Base-by-base conservation (phyloP, 1,139 yeast genomes). In the Diutina rugosa region DNA sequence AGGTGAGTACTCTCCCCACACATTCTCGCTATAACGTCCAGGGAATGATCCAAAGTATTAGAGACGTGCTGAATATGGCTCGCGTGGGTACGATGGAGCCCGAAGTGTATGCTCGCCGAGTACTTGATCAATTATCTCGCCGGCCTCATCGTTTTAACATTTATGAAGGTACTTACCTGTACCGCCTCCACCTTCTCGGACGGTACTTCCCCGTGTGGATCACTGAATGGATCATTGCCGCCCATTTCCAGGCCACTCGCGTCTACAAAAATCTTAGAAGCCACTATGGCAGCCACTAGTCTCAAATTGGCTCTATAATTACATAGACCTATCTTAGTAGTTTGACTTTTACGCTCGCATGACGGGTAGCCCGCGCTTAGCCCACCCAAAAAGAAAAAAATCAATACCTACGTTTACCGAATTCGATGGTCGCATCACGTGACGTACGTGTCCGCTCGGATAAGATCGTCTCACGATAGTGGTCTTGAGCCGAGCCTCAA, bases 71-170 rank as follows among this genome's bases (percentile, higher is more conserved):
- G 3, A 58, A 56, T 30, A 72, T 72, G 76, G 63, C 49, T 12
- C 28, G 49, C 6, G 29, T 46, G 30, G 28, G 60, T 6, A 51
- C 55, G n/a, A 61, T 65, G 1, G 64, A 61, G 1, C 67, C 77
- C 2, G 62, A 62, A 29, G 61, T 61, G n/a, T 73, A 72, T 57
- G 76, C 77, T n/a, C 62, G 67, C 51, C 64, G 68, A 49, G 68
- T 73, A 8, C 70, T 67, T 38, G 56, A 56, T 4, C 64, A 65
- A 55, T 62, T 72, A 38, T 62, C 65, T 10, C 58, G 56, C 28
- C 49, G 49, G 7, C 30, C 63, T 44, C 58, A 59, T 52, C 69
- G 72, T 4, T 71, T 72, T 61, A 71, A 72, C 59, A 59, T 72
- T 49, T 72, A 67, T 59, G 63, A 62, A 44, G 77, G 77, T 6